Evolutionary conservation across 2,329 filamentous ascomycete genomes (phyloP).

Genomic region (Scopulariopsis brevicaulis): DNA sequence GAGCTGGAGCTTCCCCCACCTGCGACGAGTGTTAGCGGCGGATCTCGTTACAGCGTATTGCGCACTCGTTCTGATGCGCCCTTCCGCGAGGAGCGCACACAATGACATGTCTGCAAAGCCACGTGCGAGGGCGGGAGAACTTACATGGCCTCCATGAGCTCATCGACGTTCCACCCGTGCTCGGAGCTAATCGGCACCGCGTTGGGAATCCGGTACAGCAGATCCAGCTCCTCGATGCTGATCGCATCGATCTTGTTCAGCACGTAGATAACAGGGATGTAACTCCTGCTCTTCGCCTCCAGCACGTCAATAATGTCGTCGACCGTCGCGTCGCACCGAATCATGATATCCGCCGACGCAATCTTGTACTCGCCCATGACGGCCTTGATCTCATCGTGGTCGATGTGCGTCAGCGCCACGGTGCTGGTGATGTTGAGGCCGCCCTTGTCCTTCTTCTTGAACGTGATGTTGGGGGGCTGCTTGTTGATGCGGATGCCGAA

Average conservation of each 20-base stretch:
- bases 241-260: conserved; percentile 99
- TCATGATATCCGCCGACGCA: conserved; percentile 91
- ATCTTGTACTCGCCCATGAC: conserved; percentile 97
- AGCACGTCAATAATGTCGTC: conserved; percentile 95
- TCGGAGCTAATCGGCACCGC: conserved; percentile 96
- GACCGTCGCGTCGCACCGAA: conserved; percentile 93
- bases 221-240: conserved; percentile 91
- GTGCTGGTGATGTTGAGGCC: conserved; percentile 95
- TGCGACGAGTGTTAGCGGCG: conserved; percentile 11
- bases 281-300: conserved; percentile 87
- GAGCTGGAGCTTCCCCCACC: conserved; percentile 89
- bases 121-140: conserved; percentile 11
- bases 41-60: background rate
- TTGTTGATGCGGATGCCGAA: conserved; percentile 99
- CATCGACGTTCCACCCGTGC: conserved; percentile 95
- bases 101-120: background rate
- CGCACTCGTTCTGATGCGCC: background rate
- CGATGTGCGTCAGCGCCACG: conserved; percentile 81
- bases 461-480: conserved; percentile 92
- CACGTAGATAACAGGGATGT: conserved; percentile 98
- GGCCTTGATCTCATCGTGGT: conserved; percentile 92
- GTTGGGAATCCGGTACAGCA: conserved; percentile 93
- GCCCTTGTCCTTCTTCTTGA: conserved; percentile 99
- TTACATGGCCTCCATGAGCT: conserved; percentile 87
- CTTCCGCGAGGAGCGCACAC: no score